A percentile compares a stretch with the other conserved stretches of the same genome.
Conservation (phyloP, 1,284 basidiomycete species). For the Uromyces viciae-fabae region DNA sequence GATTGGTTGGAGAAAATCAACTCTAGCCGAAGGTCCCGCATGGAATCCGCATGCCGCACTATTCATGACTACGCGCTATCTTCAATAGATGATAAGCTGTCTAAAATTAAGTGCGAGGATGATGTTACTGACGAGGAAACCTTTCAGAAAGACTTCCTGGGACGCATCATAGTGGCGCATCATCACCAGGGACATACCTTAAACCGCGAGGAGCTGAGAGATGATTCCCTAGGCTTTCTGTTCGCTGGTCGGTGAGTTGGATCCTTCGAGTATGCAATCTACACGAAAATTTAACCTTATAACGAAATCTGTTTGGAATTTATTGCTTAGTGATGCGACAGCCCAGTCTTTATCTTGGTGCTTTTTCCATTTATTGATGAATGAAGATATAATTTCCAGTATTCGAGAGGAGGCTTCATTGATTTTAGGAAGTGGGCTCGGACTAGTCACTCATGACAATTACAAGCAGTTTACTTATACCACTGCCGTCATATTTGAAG, state of each 20-base stretch:
- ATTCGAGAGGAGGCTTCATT: slow-evolving; percentile 23
- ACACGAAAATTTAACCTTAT: neutral
- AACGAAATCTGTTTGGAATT: neutral
- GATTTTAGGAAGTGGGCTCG: neutral
- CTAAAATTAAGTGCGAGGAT: slow-evolving; percentile 2
- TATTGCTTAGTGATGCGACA: slow-evolving; percentile 29
- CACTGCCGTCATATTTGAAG: slow-evolving; percentile 47
- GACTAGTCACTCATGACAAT: slow-evolving; percentile 18
- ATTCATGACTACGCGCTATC: slow-evolving; percentile 24
- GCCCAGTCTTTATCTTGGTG: slow-evolving; percentile 42
- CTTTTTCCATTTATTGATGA: slow-evolving; percentile 38
- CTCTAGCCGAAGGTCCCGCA: neutral
- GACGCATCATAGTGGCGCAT: neutral
- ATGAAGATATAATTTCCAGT: neutral
- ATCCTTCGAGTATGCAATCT: neutral
- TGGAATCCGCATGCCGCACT: neutral
- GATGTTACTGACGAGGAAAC: neutral
- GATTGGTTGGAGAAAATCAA: slow-evolving; percentile 12
- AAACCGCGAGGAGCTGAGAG: slow-evolving; percentile 24
- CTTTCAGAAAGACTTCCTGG: slow-evolving; percentile 12
- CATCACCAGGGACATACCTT: slow-evolving; percentile 10
- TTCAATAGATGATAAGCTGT: slow-evolving; percentile 18
- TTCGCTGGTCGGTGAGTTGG: slow-evolving; percentile 36
- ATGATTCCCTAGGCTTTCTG: slow-evolving; percentile 22
- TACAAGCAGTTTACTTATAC: slow-evolving; percentile 44